A percentile compares a stretch with the other conserved stretches of the same genome.
These are phyloP conservation scores for Yarrowia keelungensis DNA, from an alignment of 805 yeast species.

Conservation along the genomic window DNA sequence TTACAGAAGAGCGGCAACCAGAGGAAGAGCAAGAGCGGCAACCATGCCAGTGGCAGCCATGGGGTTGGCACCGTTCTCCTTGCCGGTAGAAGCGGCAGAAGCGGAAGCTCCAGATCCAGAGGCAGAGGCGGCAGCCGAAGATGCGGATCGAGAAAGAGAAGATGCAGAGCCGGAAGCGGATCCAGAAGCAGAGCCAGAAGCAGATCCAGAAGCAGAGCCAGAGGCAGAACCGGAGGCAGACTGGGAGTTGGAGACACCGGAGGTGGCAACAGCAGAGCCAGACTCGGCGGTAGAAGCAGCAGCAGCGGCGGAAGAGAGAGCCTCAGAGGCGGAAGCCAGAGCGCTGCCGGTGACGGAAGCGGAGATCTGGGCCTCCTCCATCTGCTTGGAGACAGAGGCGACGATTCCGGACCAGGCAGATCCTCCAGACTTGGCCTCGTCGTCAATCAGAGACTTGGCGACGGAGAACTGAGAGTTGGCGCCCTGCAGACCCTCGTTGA, in stretches of 20 bases:
- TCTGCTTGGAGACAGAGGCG: conserved; percentile 31
- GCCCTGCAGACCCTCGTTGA: conserved; percentile 25
- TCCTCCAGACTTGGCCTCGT: conserved; percentile 37
- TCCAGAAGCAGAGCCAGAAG: not conserved
- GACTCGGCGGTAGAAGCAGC: conserved; percentile 32
- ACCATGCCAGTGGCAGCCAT: conserved; percentile 30
- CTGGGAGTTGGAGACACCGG: conserved; percentile 16
- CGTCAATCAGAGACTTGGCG: conserved; percentile 32
- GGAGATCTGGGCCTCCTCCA: conserved; percentile 23
- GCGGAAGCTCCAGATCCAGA: conserved; percentile 9
- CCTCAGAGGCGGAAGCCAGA: conserved; percentile 15
- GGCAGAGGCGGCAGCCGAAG: conserved; percentile 17
- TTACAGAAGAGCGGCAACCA: conserved; percentile 37
- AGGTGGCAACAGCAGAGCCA: conserved; percentile 24
- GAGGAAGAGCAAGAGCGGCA: conserved; percentile 37
- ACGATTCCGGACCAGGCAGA: conserved; percentile 22
- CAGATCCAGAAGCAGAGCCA: not conserved
- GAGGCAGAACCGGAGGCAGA: conserved; percentile 13
- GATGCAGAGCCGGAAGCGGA: conserved; percentile 13
- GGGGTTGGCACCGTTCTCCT: conserved; percentile 12
- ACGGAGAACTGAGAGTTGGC: conserved; percentile 35
- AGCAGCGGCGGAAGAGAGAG: conserved; percentile 20
- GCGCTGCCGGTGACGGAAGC: conserved; percentile 18
- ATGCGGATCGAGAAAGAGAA: conserved; percentile 18
- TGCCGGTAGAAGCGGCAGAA: conserved; percentile 2